Conservation (phyloP, 768 basidiomycete species). For the Macrolepiota fuliginosa region DNA sequence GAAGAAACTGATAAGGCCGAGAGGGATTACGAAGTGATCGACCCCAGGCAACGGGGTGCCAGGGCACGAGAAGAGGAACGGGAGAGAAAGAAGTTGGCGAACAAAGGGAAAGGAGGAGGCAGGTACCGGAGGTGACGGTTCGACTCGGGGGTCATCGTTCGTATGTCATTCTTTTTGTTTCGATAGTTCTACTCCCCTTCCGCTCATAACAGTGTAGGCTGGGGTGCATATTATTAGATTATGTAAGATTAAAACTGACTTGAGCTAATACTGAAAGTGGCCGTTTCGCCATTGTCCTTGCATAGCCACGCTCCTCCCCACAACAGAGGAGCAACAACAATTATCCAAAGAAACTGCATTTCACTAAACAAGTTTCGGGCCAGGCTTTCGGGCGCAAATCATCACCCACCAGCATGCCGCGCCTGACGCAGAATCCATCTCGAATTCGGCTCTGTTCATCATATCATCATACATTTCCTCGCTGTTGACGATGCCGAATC, state of each 20-base stretch:
- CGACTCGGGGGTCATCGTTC: not conserved
- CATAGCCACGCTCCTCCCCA: too few relatives aligned
- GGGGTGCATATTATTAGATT: too few relatives aligned
- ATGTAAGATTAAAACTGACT: too few relatives aligned
- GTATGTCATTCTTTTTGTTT: not conserved
- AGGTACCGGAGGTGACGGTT: not conserved
- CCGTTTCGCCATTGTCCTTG: too few relatives aligned
- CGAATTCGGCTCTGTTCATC: not conserved
- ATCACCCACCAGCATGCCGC: not conserved
- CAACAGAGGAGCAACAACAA: too few relatives aligned
- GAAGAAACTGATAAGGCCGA: conserved; percentile 79
- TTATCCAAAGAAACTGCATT: not conserved
- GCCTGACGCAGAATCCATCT: not conserved
- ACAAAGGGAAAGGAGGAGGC: conserved; percentile 28
- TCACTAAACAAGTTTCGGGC: not conserved
- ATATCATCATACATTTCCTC: not conserved
- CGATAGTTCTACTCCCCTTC: not conserved
- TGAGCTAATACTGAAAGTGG: too few relatives aligned
- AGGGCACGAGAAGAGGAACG: conserved; percentile 76
- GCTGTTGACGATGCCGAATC: not conserved
- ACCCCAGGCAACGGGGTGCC: conserved; percentile 71
- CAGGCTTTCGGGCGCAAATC: not conserved
- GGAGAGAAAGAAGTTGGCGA: conserved; percentile 51
- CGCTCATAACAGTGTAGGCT: not conserved
- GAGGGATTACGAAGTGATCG: conserved; percentile 87